Evolutionary conservation across 225 moss, liverwort and hornwort genomes (phyloP), one percentile per base, ranked within the genome.

Genomic region (Takakia lepidozioides): DNA sequence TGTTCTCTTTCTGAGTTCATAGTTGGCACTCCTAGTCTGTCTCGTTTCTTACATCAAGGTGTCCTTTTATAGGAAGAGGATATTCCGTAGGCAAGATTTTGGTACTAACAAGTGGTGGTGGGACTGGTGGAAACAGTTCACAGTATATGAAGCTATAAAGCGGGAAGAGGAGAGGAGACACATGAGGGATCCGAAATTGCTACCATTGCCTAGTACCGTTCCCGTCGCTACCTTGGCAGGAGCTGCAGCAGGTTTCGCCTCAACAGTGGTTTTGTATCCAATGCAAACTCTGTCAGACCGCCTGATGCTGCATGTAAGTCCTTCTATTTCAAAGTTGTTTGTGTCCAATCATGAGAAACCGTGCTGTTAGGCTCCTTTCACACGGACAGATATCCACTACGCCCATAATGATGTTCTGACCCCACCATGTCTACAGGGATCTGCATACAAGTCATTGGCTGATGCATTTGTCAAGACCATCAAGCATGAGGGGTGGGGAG

Each of bases 111-210:
- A n/a, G n/a, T n/a, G n/a, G n/a, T n/a, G n/a, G n/a, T n/a, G n/a
- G n/a, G n/a, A n/a, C n/a, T n/a, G n/a, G n/a, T n/a, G n/a, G n/a
- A 9, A 70, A 58, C 82, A 98, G 95, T 98, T 98, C 55, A 48
- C 71, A 19, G 78, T 84, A 4, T 98, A 67, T 54, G 95, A 98
- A 73, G 80, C 59, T 25, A 87, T 98, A 49, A 98, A 90, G 66
- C 66, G 84, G 27, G 62, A 52, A 8, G 66, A 95, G 51, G 64
- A 74, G 60, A 58, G 14, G 70, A 23, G 68, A 40, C 19, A 19
- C 0, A 21, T 71, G 2, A 57, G 36, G 37, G 87, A 98, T 29
- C 70, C 72, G n/a, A 78, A 71, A 65, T 72, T 87, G 6, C 58
- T 98, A 5, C 95, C 95, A 16, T 57, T 98, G 42, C 90, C 95